Percentiles rank a stretch among this genome's conserved stretches.
Evolutionary conservation across 495 filamentous ascomycete genomes (phyloP).

Genomic region (Neurospora sp.): DNA sequence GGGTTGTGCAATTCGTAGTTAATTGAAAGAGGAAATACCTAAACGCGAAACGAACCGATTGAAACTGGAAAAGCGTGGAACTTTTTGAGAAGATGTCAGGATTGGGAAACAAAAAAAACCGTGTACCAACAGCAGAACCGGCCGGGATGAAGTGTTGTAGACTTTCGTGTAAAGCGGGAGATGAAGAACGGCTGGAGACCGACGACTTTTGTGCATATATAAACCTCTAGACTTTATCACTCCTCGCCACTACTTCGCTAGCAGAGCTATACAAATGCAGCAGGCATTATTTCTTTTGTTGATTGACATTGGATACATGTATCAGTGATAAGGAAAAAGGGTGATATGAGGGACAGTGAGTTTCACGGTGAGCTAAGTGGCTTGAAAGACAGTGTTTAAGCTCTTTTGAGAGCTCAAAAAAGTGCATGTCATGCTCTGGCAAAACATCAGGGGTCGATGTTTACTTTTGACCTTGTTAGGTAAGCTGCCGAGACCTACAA

Average conservation of each 20-base stretch:
- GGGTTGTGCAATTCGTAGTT: background rate
- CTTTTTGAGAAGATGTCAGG: background rate
- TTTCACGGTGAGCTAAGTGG: background rate
- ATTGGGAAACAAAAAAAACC: background rate
- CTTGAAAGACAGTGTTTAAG: background rate
- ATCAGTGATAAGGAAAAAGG: too few relatives aligned
- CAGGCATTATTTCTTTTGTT: background rate
- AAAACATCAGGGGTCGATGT: background rate
- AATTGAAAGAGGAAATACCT: background rate
- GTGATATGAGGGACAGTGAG: background rate
- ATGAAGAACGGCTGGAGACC: background rate
- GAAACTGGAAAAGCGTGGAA: background rate
- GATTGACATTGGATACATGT: background rate
- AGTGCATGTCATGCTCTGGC: background rate
- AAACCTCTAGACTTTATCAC: conserved; percentile 30
- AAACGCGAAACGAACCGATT: conserved; percentile 3
- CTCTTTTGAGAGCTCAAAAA: background rate
- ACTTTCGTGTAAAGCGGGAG: background rate
- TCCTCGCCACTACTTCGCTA: conserved; percentile 9
- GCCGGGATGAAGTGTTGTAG: background rate
- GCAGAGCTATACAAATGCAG: background rate
- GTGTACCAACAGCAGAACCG: background rate
- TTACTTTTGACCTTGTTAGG: background rate
- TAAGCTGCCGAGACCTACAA: background rate
- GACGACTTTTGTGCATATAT: conserved; percentile 40